phyloP scores from a whole-genome alignment of 176 grass and related monocot species.

The Ananas comosus region DNA sequence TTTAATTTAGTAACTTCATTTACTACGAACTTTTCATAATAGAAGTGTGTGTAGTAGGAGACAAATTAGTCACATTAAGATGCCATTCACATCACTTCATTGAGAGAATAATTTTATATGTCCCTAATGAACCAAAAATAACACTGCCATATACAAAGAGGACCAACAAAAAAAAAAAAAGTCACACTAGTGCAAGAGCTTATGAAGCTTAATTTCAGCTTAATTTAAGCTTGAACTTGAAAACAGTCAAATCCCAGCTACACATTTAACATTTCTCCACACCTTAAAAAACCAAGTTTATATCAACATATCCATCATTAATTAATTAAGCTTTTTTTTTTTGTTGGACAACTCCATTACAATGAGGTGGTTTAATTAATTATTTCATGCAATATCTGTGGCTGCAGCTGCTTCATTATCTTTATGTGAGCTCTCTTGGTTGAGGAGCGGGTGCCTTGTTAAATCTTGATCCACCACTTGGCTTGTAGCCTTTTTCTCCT shows the following conservation, averaged over 20 bases:
- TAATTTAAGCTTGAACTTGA: not conserved
- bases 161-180: not conserved
- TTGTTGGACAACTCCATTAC: not conserved
- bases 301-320: not conserved
- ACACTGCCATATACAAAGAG: not conserved
- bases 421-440: constrained; percentile 24
- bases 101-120: not conserved
- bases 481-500: constrained; percentile 36
- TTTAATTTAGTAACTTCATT: not conserved
- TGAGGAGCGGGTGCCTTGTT: constrained; percentile 31
- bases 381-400: constrained; percentile 19
- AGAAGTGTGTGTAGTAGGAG: not conserved
- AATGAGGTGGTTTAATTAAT: not conserved
- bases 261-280: not conserved
- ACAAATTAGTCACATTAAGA: not conserved
- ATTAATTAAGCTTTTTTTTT: not conserved
- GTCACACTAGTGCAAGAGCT: not conserved
- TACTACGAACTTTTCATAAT: not conserved
- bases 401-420: constrained; percentile 4
- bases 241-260: not conserved
- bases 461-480: constrained; percentile 26
- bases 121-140: not conserved
- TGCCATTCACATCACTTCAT: not conserved
- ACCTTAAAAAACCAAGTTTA: not conserved
- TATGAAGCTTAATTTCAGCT: not conserved